Percentiles rank a stretch among this genome's conserved stretches.
phyloP scores from a whole-genome alignment of 768 basidiomycete genomes.

The Amanita rubescens region DNA sequence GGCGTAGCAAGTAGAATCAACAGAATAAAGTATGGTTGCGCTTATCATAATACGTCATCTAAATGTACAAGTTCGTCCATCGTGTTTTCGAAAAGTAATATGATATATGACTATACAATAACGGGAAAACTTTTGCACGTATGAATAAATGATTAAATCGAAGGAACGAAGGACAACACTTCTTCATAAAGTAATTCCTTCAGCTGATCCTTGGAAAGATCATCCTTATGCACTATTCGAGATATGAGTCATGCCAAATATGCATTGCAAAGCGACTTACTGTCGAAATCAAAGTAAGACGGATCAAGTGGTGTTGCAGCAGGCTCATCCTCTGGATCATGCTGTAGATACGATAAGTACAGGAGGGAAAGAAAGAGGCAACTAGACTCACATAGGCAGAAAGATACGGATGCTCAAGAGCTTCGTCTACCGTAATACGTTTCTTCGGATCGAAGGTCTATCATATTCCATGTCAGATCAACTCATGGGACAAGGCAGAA shows the following conservation, averaged over 20 bases:
- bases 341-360: conserved; percentile 54
- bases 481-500: conserved; percentile 40
- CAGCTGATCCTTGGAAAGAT: conserved; percentile 6
- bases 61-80: not conserved
- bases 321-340: conserved; percentile 87
- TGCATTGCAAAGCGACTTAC: conserved; percentile 46
- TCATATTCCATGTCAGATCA: conserved; percentile 70
- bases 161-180: conserved; percentile 4
- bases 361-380: not conserved
- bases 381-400: conserved; percentile 41
- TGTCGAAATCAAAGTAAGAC: conserved; percentile 77
- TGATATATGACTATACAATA: not conserved
- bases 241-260: not conserved
- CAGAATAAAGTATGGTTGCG: not conserved
- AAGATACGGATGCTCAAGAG: conserved; percentile 84
- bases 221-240: conserved; percentile 1
- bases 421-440: conserved; percentile 83
- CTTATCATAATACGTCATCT: not conserved
- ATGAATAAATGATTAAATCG: not conserved
- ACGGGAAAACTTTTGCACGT: not conserved
- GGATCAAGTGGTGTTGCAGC: conserved; percentile 68
- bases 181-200: conserved; percentile 5
- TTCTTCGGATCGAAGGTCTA: conserved; percentile 83
- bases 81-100: not conserved
- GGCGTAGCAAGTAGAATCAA: conserved; percentile 1